Percentiles rank a stretch among this genome's conserved stretches.
phyloP scores from a whole-genome alignment of 2,329 filamentous ascomycete species.

The Colletotrichum agaves region DNA sequence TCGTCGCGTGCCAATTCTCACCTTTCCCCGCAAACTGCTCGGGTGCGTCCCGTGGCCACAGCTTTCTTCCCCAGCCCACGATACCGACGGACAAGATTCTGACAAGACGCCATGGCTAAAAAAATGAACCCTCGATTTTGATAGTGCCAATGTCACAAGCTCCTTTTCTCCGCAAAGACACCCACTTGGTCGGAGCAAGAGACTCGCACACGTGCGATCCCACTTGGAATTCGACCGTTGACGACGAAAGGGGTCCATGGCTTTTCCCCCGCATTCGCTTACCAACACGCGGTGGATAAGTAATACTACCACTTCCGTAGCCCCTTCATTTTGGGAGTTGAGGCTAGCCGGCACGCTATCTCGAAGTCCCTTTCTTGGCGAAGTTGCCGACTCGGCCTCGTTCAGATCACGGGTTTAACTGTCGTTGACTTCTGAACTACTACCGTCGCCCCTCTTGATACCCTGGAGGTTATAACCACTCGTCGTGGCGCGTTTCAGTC shows the following conservation, averaged over 20 bases:
- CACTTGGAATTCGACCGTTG: conserved; percentile 5
- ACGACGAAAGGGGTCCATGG: not conserved
- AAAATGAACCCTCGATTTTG: conserved; percentile 26
- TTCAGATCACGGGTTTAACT: conserved; percentile 16
- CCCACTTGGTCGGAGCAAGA: conserved; percentile 4
- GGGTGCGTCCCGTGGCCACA: conserved; percentile 30
- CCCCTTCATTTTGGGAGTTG: conserved; percentile 17
- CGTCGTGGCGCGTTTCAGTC: conserved; percentile 21
- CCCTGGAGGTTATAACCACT: conserved; percentile 1
- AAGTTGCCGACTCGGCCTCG: conserved; percentile 18
- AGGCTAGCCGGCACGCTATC: conserved; percentile 34
- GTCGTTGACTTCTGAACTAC: conserved; percentile 6
- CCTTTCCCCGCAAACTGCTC: conserved; percentile 35
- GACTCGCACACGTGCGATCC: conserved; percentile 1
- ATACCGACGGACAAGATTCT: conserved; percentile 27
- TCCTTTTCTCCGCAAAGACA: conserved; percentile 21
- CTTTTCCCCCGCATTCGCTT: conserved; percentile 25
- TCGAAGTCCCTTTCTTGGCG: conserved; percentile 30
- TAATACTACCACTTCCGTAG: not conserved
- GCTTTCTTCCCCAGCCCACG: conserved; percentile 21
- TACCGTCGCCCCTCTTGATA: conserved; percentile 6
- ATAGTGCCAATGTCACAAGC: conserved; percentile 33
- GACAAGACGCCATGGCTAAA: conserved; percentile 34
- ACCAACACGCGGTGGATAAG: not conserved
- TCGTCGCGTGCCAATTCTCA: conserved; percentile 24